phyloP scores from a whole-genome alignment of 371 early-diverging fungal genomes.

The Lichtheimia ornata region DNA sequence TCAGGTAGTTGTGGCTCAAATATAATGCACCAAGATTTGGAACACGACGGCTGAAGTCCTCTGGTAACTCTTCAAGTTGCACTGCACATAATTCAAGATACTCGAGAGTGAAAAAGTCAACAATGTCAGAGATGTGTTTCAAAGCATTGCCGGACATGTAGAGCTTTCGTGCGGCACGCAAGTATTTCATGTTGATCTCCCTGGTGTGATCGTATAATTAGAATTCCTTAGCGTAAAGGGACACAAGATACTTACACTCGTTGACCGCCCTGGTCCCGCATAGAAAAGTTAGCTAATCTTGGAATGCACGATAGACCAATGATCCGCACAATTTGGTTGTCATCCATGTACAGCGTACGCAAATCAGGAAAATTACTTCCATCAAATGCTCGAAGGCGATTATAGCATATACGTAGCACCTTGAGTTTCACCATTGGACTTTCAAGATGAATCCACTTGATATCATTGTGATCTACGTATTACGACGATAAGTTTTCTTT shows the following conservation, averaged over 20 bases:
- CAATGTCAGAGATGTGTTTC: slow-evolving; percentile 32
- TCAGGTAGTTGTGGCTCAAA: slow-evolving; percentile 51
- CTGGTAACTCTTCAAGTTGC: slow-evolving; percentile 47
- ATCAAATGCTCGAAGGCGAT: slow-evolving; percentile 50
- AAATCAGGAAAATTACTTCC: slow-evolving; percentile 49
- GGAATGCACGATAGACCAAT: slow-evolving; percentile 41
- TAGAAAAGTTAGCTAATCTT: slow-evolving; percentile 50
- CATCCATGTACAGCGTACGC: slow-evolving; percentile 53
- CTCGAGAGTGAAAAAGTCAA: slow-evolving; percentile 51
- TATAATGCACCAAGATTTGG: slow-evolving; percentile 53
- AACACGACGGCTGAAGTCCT: slow-evolving; percentile 45
- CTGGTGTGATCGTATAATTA: slow-evolving; percentile 20
- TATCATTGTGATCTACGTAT: slow-evolving; percentile 50
- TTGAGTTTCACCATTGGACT: slow-evolving; percentile 41
- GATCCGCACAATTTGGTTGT: slow-evolving; percentile 49
- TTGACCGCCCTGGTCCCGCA: slow-evolving; percentile 57
- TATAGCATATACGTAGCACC: slow-evolving; percentile 48
- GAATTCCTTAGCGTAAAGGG: background rate
- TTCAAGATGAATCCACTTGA: slow-evolving; percentile 40
- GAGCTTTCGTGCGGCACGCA: slow-evolving; percentile 50
- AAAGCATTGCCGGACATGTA: slow-evolving; percentile 56
- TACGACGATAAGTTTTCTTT: background rate
- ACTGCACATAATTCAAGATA: slow-evolving; percentile 56
- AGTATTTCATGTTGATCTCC: slow-evolving; percentile 43
- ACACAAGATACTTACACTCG: slow-evolving; percentile 24